These are phyloP conservation scores for Pseudocercospora macadamiae DNA, from an alignment of 2,329 filamentous ascomycete species.

Conservation along the genomic window DNA sequence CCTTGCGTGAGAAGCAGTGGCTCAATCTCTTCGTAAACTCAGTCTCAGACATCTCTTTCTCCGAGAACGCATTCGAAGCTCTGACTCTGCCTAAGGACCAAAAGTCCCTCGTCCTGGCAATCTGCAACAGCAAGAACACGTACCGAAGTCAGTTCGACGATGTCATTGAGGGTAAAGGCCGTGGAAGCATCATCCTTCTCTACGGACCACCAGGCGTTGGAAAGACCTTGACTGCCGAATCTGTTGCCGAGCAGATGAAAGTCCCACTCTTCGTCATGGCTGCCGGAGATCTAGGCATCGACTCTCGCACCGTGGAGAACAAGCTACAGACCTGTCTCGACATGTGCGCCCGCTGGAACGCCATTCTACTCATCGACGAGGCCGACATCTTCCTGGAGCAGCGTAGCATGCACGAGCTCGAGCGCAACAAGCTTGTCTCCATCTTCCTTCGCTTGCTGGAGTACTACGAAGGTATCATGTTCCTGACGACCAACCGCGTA, in stretches of 20 bases:
- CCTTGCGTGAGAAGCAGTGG: slow-evolving; percentile 49
- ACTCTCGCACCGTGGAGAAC: slow-evolving; percentile 47
- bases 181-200: slow-evolving; percentile 56
- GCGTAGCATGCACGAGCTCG: slow-evolving; percentile 44
- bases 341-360: slow-evolving; percentile 55
- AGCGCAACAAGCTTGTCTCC: slow-evolving; percentile 52
- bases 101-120: slow-evolving; percentile 53
- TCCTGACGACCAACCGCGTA: slow-evolving; percentile 52
- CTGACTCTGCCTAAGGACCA: slow-evolving; percentile 53
- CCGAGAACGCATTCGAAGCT: slow-evolving; percentile 49
- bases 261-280: slow-evolving; percentile 56
- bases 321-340: slow-evolving; percentile 49
- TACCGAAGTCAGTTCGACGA: slow-evolving; percentile 51
- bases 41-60: slow-evolving; percentile 50
- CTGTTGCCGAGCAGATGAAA: slow-evolving; percentile 54
- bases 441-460: slow-evolving; percentile 44
- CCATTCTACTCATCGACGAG: slow-evolving; percentile 57
- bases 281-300: slow-evolving; percentile 54
- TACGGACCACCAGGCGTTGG: slow-evolving; percentile 54
- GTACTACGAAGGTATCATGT: slow-evolving; percentile 48
- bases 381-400: slow-evolving; percentile 50
- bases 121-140: slow-evolving; percentile 48
- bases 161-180: slow-evolving; percentile 56
- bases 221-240: slow-evolving; percentile 57
- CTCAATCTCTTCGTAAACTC: slow-evolving; percentile 45